phyloP scores from a whole-genome alignment of 352 stramenopile species.

The Phytophthora lateralis region DNA sequence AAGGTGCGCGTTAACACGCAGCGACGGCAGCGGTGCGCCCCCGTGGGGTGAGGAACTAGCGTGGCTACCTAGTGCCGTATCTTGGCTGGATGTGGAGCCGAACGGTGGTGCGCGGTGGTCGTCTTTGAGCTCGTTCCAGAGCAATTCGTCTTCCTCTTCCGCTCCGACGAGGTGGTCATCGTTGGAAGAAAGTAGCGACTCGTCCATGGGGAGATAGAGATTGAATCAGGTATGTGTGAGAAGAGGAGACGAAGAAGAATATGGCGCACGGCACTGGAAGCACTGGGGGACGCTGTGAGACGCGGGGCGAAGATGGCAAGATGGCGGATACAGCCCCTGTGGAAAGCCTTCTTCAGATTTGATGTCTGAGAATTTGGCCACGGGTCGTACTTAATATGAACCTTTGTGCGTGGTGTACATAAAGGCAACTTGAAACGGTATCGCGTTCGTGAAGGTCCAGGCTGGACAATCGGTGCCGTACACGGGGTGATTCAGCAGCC shows the following conservation, averaged over 20 bases:
- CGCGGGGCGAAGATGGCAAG: neutral
- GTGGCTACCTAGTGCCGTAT: slow-evolving; percentile 38
- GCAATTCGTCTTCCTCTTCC: slow-evolving; percentile 72
- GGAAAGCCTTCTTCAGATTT: slow-evolving; percentile 11
- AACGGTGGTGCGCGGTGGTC: slow-evolving; percentile 44
- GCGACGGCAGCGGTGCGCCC: slow-evolving; percentile 52
- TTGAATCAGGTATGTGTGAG: neutral
- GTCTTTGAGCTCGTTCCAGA: slow-evolving; percentile 84
- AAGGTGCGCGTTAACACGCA: slow-evolving; percentile 74
- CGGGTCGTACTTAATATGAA: slow-evolving; percentile 22
- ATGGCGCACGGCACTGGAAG: slow-evolving; percentile 1
- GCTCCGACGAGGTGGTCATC: slow-evolving; percentile 32
- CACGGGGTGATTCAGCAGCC: too few species aligned
- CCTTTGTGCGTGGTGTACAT: too few species aligned
- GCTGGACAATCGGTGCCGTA: too few species aligned
- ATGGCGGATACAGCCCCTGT: slow-evolving; percentile 3
- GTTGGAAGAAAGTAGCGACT: slow-evolving; percentile 64
- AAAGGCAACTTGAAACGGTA: too few species aligned
- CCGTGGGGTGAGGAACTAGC: neutral
- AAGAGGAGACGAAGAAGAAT: slow-evolving; percentile 17
- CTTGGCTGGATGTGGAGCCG: slow-evolving; percentile 11
- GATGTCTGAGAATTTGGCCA: slow-evolving; percentile 1
- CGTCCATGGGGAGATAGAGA: slow-evolving; percentile 46
- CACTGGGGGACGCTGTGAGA: neutral
- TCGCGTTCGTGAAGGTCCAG: too few species aligned